phyloP scores from a whole-genome alignment of 305 asterid genomes.

The Rubia peregrina region DNA sequence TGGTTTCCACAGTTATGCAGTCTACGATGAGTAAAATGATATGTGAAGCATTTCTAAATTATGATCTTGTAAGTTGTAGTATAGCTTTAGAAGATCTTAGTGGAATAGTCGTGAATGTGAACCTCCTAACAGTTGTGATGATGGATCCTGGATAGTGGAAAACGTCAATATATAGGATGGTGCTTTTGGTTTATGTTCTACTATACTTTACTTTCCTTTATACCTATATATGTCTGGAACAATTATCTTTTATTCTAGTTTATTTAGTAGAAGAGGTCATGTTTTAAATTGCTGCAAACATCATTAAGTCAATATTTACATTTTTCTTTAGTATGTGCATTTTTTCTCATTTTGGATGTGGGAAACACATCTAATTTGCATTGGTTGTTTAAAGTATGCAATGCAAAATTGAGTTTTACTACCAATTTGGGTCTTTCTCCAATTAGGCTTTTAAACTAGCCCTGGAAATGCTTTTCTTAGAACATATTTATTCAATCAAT shows the following conservation, averaged over 20 bases:
- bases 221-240: background rate
- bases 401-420: background rate
- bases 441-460: background rate
- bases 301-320: background rate
- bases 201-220: background rate
- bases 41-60: background rate
- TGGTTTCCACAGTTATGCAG: background rate
- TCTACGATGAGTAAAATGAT: background rate
- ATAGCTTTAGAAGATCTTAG: background rate
- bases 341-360: background rate
- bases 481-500: background rate
- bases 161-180: background rate
- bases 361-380: background rate
- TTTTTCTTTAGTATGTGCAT: background rate
- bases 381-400: background rate
- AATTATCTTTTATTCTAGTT: background rate
- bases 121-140: background rate
- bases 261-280: background rate
- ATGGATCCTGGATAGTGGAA: background rate
- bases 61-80: background rate
- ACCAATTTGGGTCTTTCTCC: background rate
- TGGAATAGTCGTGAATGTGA: background rate
- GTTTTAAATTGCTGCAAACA: background rate
- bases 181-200: background rate
- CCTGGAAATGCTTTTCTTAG: background rate